Evolutionary conservation across 2,329 filamentous ascomycete species (phyloP), one percentile per base, ranked within the genome.

Genomic region (Fusarium sp.): DNA sequence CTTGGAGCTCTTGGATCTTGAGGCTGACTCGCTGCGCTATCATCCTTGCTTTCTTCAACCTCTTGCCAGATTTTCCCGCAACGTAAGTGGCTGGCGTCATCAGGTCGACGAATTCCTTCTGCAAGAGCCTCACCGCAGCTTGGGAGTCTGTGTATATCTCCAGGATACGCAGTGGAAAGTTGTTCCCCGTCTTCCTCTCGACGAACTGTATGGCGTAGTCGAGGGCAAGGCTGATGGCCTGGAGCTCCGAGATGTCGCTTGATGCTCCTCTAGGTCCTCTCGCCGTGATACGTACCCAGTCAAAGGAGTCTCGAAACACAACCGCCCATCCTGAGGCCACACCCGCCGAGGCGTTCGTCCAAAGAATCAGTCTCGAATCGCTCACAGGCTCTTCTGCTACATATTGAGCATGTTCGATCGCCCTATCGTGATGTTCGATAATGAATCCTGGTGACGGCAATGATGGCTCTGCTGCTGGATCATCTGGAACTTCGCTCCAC

Each of bases 71-170:
- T 13, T 8, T 12, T 12, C 2, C 10, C 23, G 13, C 15, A 26
- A 13, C 10, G 20, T 37, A 4, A n/a, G n/a, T 31, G 26, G 23
- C 46, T 15, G 7, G 10, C 5, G 20, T 18, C 51, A 6, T 6
- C 6, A 8, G 47, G 26, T 50, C 4, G 6, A 3, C 38, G 7
- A 1, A 26, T 30, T 7, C 33, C 23, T n/a, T 40, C 3, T 3
- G 11, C 16, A 60, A 8, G 18, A n/a, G 3, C 2, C 1, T 8
- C 10, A 72, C 37, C 6, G 59, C 26, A 4, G 4, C 3, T 15
- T 57, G 40, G 4, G 36, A 55, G 37, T 63, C 65, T 8, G 52
- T 70, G 15, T 66, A 68, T 30, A 71, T 41, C 49, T 61, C 53
- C 16, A 72, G 52, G 2, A 56, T 36, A 11, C 38, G 46, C 11